These are phyloP conservation scores for Leccinum subtestaceum DNA, from an alignment of 768 basidiomycete species.

Conservation along the genomic window DNA sequence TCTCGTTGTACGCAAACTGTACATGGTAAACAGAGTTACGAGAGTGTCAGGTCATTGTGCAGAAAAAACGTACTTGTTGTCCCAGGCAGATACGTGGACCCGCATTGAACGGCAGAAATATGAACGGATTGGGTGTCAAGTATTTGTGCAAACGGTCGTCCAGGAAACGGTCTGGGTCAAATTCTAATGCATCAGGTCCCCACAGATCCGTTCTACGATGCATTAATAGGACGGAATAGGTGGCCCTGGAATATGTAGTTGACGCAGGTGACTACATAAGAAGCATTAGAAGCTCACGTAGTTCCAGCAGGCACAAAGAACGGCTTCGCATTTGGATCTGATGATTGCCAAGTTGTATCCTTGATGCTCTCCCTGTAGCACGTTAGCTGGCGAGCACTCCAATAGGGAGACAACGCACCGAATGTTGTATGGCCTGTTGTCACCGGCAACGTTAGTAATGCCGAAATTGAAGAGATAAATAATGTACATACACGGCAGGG, in stretches of 20 bases:
- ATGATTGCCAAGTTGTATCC: slow-evolving; percentile 26
- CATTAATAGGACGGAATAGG: slow-evolving; percentile 31
- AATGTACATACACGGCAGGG: slow-evolving; percentile 27
- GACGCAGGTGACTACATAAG: neutral
- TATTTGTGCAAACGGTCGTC: slow-evolving; percentile 35
- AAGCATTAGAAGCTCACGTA: slow-evolving; percentile 11
- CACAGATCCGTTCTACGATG: slow-evolving; percentile 38
- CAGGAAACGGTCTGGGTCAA: slow-evolving; percentile 42
- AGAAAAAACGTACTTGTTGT: slow-evolving; percentile 30
- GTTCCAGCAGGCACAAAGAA: slow-evolving; percentile 29
- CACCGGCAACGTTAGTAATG: neutral
- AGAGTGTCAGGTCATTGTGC: neutral
- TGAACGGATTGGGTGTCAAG: slow-evolving; percentile 39
- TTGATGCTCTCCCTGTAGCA: slow-evolving; percentile 18
- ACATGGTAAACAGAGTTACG: neutral
- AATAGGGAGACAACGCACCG: slow-evolving; percentile 16
- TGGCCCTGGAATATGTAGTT: slow-evolving; percentile 16
- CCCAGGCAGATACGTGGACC: slow-evolving; percentile 39
- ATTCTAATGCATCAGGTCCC: slow-evolving; percentile 37
- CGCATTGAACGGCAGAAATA: slow-evolving; percentile 43
- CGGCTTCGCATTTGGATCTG: slow-evolving; percentile 23
- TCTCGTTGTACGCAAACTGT: slow-evolving; percentile 37
- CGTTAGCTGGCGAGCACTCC: neutral
- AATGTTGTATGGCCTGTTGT: slow-evolving; percentile 33
- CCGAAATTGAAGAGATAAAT: neutral